Evolutionary conservation across 2,329 filamentous ascomycete genomes (phyloP).

Genomic region (Paracoccidioides brasiliensis): DNA sequence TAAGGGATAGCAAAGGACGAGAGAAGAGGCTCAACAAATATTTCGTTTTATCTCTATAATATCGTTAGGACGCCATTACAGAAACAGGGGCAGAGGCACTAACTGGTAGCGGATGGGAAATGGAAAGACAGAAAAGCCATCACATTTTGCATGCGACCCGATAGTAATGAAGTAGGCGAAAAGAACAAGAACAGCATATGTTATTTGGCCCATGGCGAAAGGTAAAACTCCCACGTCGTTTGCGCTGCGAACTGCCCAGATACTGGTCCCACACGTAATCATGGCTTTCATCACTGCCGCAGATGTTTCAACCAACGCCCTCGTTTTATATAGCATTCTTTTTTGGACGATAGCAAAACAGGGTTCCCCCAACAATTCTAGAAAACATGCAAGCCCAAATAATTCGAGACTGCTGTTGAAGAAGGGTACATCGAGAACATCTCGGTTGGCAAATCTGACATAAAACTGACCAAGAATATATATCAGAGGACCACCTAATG

Average conservation of each 20-base stretch:
- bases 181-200: constrained; percentile 58
- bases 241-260: constrained; percentile 44
- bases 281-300: constrained; percentile 68
- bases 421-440: constrained; percentile 46
- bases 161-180: constrained; percentile 56
- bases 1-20: constrained; percentile 55
- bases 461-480: constrained; percentile 55
- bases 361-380: constrained; percentile 78
- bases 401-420: constrained; percentile 44
- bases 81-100: constrained; percentile 8
- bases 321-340: constrained; percentile 62
- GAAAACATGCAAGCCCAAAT: constrained; percentile 44
- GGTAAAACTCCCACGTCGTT: constrained; percentile 62
- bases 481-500: constrained; percentile 54
- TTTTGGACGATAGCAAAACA: constrained; percentile 81
- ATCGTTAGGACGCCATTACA: constrained; percentile 7
- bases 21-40: constrained; percentile 54
- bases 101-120: constrained; percentile 33
- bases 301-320: constrained; percentile 69
- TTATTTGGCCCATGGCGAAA: constrained; percentile 75
- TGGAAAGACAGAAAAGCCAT: constrained; percentile 57
- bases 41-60: constrained; percentile 17
- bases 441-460: constrained; percentile 39
- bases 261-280: constrained; percentile 57
- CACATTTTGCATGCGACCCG: constrained; percentile 39